Percentiles rank a stretch among this genome's conserved stretches.
Conservation (phyloP, 2,329 filamentous ascomycete genomes). For the Arthrobotrys pseudoclavata region DNA sequence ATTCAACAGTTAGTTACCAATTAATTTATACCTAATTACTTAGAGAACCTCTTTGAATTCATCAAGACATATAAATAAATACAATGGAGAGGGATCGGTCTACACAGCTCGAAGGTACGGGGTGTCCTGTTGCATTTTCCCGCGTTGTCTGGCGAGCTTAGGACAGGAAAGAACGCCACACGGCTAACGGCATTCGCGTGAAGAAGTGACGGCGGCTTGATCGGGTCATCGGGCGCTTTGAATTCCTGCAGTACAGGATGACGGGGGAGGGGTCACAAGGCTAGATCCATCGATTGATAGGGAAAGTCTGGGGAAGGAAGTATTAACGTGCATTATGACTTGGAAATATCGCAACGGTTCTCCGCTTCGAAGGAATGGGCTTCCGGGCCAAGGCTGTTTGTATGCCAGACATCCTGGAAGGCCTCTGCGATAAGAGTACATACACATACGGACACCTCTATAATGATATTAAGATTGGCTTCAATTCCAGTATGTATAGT, state of each 20-base stretch:
- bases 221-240: slow-evolving; percentile 1
- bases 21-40: too few species aligned
- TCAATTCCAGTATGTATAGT: too few species aligned
- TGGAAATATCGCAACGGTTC: slow-evolving; percentile 6
- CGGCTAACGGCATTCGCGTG: slow-evolving; percentile 10
- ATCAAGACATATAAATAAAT: too few species aligned
- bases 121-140: slow-evolving; percentile 6
- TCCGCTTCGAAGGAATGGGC: slow-evolving; percentile 33
- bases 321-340: neutral
- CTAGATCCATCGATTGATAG: neutral
- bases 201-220: neutral
- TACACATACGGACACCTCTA: neutral
- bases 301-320: slow-evolving; percentile 30
- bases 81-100: too few species aligned
- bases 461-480: too few species aligned
- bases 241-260: neutral
- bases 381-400: slow-evolving; percentile 32
- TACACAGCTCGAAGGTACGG: neutral
- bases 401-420: slow-evolving; percentile 6
- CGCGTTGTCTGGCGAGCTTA: neutral
- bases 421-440: neutral
- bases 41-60: too few species aligned
- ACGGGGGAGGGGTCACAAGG: slow-evolving; percentile 22
- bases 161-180: too few species aligned
- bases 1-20: too few species aligned